Evolutionary conservation across 2,329 filamentous ascomycete species (phyloP).

Genomic region (Alternaria gansuensis): DNA sequence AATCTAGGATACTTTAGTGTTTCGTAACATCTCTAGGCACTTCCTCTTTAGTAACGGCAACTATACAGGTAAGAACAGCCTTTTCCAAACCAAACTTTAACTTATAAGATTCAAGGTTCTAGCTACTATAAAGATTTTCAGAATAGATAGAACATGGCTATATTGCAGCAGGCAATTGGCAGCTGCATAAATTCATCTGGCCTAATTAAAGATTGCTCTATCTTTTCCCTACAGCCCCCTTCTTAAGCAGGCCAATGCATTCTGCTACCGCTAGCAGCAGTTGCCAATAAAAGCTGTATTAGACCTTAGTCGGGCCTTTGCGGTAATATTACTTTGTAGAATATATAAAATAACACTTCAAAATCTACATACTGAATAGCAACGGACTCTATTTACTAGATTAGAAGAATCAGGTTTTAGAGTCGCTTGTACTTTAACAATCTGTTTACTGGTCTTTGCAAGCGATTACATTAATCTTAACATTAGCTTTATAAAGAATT

Average conservation of each 20-base stretch:
- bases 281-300: constrained; percentile 16
- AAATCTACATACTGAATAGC: constrained; percentile 1
- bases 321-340: constrained; percentile 15
- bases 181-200: constrained; percentile 68
- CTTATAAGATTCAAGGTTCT: constrained; percentile 41
- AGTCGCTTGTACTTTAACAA: constrained; percentile 6
- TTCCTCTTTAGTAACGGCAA: constrained; percentile 85
- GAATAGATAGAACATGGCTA: constrained; percentile 70
- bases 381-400: constrained; percentile 5
- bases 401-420: background rate
- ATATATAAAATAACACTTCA: constrained; percentile 10
- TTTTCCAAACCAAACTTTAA: constrained; percentile 8
- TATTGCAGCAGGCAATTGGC: constrained; percentile 71
- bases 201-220: constrained; percentile 64
- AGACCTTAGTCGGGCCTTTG: constrained; percentile 9
- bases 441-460: constrained; percentile 2
- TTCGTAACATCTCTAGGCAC: constrained; percentile 68
- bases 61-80: constrained; percentile 52
- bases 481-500: constrained; percentile 2
- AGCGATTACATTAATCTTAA: constrained; percentile 1
- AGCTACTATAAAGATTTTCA: constrained; percentile 72
- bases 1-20: constrained; percentile 78
- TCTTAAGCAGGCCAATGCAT: constrained; percentile 8
- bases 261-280: constrained; percentile 3
- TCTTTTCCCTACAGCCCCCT: constrained; percentile 37